These are phyloP conservation scores for Viola odorata DNA, from an alignment of 345 rosid genomes.

Conservation along the genomic window DNA sequence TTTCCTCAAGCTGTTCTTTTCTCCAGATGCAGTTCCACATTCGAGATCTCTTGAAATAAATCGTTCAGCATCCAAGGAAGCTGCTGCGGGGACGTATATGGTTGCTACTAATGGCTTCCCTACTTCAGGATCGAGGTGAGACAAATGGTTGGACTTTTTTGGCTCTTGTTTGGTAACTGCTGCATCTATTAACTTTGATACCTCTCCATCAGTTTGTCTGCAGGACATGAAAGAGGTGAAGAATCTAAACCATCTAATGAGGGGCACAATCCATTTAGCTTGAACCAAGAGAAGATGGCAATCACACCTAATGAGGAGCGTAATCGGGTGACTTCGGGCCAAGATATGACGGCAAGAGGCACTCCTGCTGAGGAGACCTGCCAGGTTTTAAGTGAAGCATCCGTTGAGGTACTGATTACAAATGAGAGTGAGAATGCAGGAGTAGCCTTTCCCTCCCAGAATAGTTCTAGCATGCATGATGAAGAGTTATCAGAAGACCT, in stretches of 20 bases:
- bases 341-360: not conserved
- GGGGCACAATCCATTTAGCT: constrained; percentile 19
- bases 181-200: not conserved
- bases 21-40: constrained; percentile 33
- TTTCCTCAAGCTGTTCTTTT: constrained; percentile 17
- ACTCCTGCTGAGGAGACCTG: constrained; percentile 19
- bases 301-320: too few species aligned
- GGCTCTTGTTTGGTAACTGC: not conserved
- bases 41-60: constrained; percentile 32
- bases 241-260: constrained; percentile 24
- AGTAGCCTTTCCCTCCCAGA: constrained; percentile 36
- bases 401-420: constrained; percentile 33
- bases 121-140: constrained; percentile 48
- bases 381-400: constrained; percentile 36
- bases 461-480: constrained; percentile 43
- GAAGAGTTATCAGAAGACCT: constrained; percentile 37
- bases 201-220: constrained; percentile 37
- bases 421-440: constrained; percentile 32
- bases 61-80: constrained; percentile 31
- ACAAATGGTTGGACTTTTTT: not conserved
- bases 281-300: constrained; percentile 11
- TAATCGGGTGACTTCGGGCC: too few species aligned
- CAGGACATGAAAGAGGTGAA: constrained; percentile 33
- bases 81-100: constrained; percentile 22
- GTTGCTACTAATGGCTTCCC: constrained; percentile 44